Evolutionary conservation across 352 stramenopile genomes (phyloP), one percentile per base, ranked within the genome.

Genomic region (Phytophthora tentaculata): DNA sequence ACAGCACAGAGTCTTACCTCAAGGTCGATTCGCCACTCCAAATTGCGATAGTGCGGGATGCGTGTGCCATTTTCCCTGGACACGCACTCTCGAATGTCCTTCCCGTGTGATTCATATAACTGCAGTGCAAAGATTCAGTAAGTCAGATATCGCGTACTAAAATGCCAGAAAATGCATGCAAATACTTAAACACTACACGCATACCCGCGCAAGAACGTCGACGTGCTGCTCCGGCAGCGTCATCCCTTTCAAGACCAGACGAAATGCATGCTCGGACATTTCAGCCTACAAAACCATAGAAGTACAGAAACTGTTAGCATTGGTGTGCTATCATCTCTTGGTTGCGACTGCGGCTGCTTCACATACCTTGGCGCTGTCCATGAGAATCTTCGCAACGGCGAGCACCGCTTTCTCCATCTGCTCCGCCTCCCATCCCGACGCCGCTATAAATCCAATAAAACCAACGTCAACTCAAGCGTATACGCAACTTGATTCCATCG

Each of bases 21-120:
- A 16, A 95, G 64, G 54, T 95, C 86, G 47, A 95, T 81, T n/a
- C 86, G 81, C 86, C 86, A 95, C 59, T 92, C 81, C 48, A 95
- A 71, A 23, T 79, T 82, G 16, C 68, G 76, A 56, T 92, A 95
- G 22, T 76, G 71, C 8, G 86, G 76, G 10, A 92, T 51, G 28
- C 61, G 84, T 20, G 79, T 72, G 7, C 76, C 63, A 14, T 63
- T 80, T 12, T 85, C 65, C 2, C 76, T 76, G 0, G 69, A 73
- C 0, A 86, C 81, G 57, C 74, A 84, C 37, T 70, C 61, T 56
- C 83, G 76, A 71, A 94, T 92, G 43, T 74, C 62, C 7, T 82
- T 76, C 9, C 52, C 43, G 49, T 94, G 73, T 3, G 75, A 67
- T 41, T 67, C 37, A 57, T 86, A 92, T 20, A 91, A 50, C 86